phyloP scores from a whole-genome alignment of 768 basidiomycete species.

The Tulasnella sp. region DNA sequence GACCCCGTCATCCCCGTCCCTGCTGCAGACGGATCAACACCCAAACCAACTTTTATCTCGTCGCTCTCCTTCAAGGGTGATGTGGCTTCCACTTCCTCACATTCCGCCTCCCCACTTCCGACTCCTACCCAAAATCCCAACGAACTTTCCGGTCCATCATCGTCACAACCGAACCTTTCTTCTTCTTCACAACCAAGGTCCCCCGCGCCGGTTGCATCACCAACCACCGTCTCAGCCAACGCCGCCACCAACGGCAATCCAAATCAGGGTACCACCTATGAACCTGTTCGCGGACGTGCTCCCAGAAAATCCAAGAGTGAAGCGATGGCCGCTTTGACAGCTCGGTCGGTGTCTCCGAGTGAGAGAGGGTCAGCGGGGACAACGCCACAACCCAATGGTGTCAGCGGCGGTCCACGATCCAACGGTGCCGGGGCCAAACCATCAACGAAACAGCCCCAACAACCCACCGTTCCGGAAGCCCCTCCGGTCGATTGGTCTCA shows the following conservation, averaged over 20 bases:
- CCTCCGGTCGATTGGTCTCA: conserved; percentile 62
- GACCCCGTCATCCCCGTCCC: conserved; percentile 9
- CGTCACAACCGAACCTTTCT: conserved; percentile 1
- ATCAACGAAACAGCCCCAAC: not conserved
- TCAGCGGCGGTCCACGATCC: conserved; percentile 23
- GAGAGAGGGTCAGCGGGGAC: conserved; percentile 52
- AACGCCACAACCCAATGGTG: conserved; percentile 31
- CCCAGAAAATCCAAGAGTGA: conserved; percentile 90
- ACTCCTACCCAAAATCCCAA: conserved; percentile 38
- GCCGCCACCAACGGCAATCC: conserved; percentile 7
- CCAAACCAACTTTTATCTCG: conserved; percentile 49
- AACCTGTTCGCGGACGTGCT: conserved; percentile 50
- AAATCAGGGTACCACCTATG: conserved; percentile 7
- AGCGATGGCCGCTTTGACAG: conserved; percentile 73
- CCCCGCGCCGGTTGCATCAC: not conserved
- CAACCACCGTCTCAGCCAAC: not conserved
- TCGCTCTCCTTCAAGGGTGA: conserved; percentile 78
- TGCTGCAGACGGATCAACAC: conserved; percentile 10
- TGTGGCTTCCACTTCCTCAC: conserved; percentile 53
- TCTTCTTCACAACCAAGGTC: conserved; percentile 14
- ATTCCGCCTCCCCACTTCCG: conserved; percentile 42
- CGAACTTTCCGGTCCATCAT: conserved; percentile 39
- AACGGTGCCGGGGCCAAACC: conserved; percentile 3
- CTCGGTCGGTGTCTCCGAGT: conserved; percentile 57
- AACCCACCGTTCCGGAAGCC: conserved; percentile 56